Percentiles rank a stretch among this genome's conserved stretches.
These are phyloP conservation scores for Russula emetica DNA, from an alignment of 768 basidiomycete genomes.

Conservation along the genomic window DNA sequence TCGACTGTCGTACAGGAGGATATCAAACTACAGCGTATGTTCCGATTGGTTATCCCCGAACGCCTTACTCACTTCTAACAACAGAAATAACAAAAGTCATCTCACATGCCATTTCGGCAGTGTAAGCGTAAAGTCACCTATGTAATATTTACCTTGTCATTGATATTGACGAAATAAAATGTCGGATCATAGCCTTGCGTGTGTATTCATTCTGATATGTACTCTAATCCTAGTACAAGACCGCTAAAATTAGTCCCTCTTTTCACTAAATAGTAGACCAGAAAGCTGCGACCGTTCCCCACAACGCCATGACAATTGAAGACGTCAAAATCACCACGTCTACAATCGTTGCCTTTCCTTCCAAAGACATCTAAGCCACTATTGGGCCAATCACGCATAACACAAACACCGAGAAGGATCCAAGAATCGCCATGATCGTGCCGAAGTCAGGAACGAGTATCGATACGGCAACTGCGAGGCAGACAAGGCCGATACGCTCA, in stretches of 20 bases:
- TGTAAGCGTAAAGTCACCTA: slow-evolving; percentile 30
- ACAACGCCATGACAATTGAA: slow-evolving; percentile 62
- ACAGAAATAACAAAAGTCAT: slow-evolving; percentile 75
- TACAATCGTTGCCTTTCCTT: slow-evolving; percentile 43
- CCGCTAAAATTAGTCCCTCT: neutral
- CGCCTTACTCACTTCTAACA: slow-evolving; percentile 14
- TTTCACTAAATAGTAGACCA: slow-evolving; percentile 31
- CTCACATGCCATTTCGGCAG: slow-evolving; percentile 60
- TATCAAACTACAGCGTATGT: slow-evolving; percentile 75
- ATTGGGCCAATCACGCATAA: slow-evolving; percentile 62
- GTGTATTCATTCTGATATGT: slow-evolving; percentile 5
- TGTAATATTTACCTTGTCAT: neutral
- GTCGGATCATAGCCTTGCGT: neutral
- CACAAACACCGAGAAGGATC: slow-evolving; percentile 75
- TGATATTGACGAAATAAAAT: neutral
- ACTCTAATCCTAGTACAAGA: neutral
- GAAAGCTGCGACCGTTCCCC: slow-evolving; percentile 73
- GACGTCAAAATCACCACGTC: slow-evolving; percentile 54
- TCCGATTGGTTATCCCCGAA: slow-evolving; percentile 22
- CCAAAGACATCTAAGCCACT: slow-evolving; percentile 60
- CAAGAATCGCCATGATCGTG: slow-evolving; percentile 83
- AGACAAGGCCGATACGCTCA: slow-evolving; percentile 56
- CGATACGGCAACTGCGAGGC: slow-evolving; percentile 61
- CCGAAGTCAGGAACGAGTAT: slow-evolving; percentile 77
- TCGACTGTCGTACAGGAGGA: slow-evolving; percentile 80